phyloP scores from a whole-genome alignment of 805 yeast genomes.

The Kazachstania bromeliacearum region DNA sequence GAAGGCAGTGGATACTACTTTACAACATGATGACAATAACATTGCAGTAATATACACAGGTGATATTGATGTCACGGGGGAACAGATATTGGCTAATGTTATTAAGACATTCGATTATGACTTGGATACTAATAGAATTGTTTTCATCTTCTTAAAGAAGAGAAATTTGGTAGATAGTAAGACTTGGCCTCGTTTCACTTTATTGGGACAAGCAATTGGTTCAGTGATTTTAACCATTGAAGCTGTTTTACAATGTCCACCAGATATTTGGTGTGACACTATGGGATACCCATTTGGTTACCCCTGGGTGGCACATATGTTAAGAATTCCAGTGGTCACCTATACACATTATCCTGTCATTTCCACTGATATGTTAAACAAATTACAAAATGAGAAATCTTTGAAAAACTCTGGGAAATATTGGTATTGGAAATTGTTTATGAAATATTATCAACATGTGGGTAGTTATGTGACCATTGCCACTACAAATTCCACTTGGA shows the following conservation, averaged over 20 bases:
- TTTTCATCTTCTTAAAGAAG: conserved; percentile 49
- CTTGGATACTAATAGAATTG: conserved; percentile 44
- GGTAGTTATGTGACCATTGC: conserved; percentile 61
- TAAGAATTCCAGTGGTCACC: conserved; percentile 67
- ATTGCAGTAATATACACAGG: conserved; percentile 69
- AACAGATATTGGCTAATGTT: conserved; percentile 44
- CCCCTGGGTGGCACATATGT: conserved; percentile 44
- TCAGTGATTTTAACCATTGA: conserved; percentile 58
- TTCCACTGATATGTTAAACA: conserved; percentile 75
- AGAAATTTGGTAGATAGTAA: conserved; percentile 56
- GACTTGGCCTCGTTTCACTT: conserved; percentile 71
- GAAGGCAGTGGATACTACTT: conserved; percentile 78
- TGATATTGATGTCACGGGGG: conserved; percentile 41
- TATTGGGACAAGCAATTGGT: conserved; percentile 83
- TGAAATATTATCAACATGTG: conserved; percentile 51
- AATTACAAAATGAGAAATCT: conserved; percentile 32
- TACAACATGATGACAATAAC: conserved; percentile 39
- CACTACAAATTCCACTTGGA: conserved; percentile 87
- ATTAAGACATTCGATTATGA: conserved; percentile 46
- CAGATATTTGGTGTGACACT: conserved; percentile 91
- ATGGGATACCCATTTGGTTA: conserved; percentile 89
- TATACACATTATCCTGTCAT: conserved; percentile 95
- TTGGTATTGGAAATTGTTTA: conserved; percentile 63
- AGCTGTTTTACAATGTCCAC: conserved; percentile 58
- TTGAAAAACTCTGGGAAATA: conserved; percentile 34